Base-by-base conservation (phyloP, 1,139 yeast species). In the Geotrichum aggregatum region DNA sequence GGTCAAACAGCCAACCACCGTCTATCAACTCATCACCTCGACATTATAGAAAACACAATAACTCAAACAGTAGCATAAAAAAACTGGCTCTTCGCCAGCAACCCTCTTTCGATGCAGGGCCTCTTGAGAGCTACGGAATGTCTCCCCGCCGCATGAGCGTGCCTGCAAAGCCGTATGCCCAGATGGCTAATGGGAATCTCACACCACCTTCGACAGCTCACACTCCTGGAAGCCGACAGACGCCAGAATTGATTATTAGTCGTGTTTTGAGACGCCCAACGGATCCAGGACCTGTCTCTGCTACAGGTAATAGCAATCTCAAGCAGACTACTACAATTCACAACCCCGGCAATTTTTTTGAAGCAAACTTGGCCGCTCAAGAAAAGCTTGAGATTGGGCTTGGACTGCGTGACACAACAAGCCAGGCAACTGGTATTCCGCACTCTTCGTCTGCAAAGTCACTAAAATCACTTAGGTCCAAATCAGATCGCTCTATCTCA, bases 11-110 rank as follows among this genome's bases (percentile, higher is more conserved):
- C 54, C 53, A 55, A 47, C 59, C 58, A 28, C 58, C 54, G 21
- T 58, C 61, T 3, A 50, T 45, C 16, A 57, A 52, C 24, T 40
- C 58, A 6, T 61, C 63, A 1, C 62, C 65, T 6, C 46, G 57
- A 11, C 55, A 56, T 5, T 31, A 35, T 5, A 39, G 51, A 18
- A 47, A 43, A 34, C 50, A 47, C 31, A 44, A 47, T 16, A 47
- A 44, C 19, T 47, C 48, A 13, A 41, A 28, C 13, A 49, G 52
- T 43, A 52, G 52, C 24, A 28, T 14, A n/a, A 48, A 44, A 31
- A 35, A 39, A 31, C n/a, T n/a, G n/a, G 28, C 42, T n/a, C 16
- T 47, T 8, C 38, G 31, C 7, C 44, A 33, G 6, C 50, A 50
- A 13, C 36, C 28, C 13, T 46, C 54, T 2, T 40, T 41, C 41